These are phyloP conservation scores for Neopestalotiopsis sp. DNA, from an alignment of 2,329 filamentous ascomycete genomes.

Conservation along the genomic window DNA sequence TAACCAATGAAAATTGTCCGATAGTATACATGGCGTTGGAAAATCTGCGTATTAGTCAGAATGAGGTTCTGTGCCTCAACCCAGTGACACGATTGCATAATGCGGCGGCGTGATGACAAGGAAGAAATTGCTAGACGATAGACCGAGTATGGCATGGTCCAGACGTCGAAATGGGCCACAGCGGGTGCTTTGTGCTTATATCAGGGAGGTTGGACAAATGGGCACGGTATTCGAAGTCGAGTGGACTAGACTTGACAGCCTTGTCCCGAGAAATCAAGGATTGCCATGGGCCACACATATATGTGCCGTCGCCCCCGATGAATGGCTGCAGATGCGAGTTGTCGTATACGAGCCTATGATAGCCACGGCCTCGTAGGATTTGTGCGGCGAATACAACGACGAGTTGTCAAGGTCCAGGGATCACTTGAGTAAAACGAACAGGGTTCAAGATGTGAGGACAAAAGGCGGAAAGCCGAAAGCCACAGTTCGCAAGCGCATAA, in stretches of 20 bases:
- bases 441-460: not conserved
- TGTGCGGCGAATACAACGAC: not conserved
- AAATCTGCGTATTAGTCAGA: not conserved
- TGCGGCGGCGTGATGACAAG: not conserved
- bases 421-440: not conserved
- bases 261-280: not conserved
- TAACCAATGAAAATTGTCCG: no score
- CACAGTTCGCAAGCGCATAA: not conserved
- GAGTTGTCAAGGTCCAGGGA: not conserved
- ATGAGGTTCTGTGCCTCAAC: not conserved
- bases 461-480: not conserved
- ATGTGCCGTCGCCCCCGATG: not conserved
- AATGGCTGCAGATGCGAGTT: not conserved
- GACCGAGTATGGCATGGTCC: not conserved
- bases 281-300: not conserved
- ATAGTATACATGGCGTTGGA: not conserved
- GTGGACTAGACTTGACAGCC: not conserved
- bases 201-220: not conserved
- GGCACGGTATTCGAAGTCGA: not conserved
- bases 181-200: not conserved
- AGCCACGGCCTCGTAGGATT: not conserved
- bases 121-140: not conserved
- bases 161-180: not conserved
- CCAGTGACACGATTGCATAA: not conserved
- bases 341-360: not conserved